phyloP scores from a whole-genome alignment of 2,329 filamentous ascomycete species.

The Colletotrichum orchidophilum region DNA sequence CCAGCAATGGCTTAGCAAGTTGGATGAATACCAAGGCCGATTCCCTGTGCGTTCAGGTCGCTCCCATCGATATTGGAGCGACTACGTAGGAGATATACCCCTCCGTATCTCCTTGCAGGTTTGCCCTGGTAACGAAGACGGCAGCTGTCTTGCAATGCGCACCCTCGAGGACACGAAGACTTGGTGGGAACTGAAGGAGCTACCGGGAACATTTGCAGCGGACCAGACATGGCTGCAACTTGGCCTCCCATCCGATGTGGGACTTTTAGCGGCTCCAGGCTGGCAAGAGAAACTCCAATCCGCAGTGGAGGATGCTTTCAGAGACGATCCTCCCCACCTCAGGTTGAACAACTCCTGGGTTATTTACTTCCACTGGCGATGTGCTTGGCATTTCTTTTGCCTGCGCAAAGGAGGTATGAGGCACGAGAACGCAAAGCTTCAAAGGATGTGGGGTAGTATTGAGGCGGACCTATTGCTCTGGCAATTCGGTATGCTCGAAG shows the following conservation, averaged over 20 bases:
- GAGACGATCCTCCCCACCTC: background rate
- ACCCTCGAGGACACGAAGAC: background rate
- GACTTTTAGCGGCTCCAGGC: background rate
- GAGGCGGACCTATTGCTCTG: background rate
- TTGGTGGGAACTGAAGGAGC: background rate
- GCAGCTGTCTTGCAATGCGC: background rate
- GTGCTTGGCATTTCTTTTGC: conserved; percentile 5
- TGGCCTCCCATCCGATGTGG: background rate
- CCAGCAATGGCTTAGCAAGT: background rate
- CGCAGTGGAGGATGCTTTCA: background rate
- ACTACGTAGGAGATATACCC: background rate
- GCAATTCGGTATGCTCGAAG: background rate
- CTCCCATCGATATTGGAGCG: background rate
- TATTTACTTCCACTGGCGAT: background rate
- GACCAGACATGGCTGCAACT: background rate
- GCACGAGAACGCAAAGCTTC: background rate
- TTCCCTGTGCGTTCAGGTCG: background rate
- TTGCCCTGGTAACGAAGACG: background rate
- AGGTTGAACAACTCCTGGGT: background rate
- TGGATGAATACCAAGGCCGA: background rate
- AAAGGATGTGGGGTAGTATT: conserved; percentile 5
- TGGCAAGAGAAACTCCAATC: background rate
- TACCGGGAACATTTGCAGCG: background rate
- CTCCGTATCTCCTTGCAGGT: background rate
- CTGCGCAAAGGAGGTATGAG: background rate